Percentiles rank a stretch among this genome's conserved stretches.
Conservation (phyloP, 2,329 filamentous ascomycete genomes). For the Decorospora gaudefroyi region DNA sequence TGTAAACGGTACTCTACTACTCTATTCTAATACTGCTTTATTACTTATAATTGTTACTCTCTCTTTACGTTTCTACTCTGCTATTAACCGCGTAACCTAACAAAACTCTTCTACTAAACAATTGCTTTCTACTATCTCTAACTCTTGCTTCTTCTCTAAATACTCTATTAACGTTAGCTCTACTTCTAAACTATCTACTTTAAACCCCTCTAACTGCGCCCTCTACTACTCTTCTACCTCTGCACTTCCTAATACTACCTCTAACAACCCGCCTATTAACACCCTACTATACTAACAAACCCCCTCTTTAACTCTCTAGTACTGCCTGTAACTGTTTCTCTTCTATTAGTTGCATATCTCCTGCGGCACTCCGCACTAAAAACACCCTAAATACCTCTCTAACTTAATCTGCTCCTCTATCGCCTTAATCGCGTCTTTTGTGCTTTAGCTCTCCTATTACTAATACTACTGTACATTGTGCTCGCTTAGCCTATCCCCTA, state of each 20-base stretch:
- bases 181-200: no score
- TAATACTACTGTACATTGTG: constrained; percentile 5
- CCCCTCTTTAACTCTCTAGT: neutral
- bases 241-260: neutral
- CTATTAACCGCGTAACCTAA: no score
- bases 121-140: no score
- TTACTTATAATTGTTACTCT: no score
- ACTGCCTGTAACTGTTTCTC: neutral
- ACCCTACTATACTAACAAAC: constrained; percentile 13
- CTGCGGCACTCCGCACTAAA: constrained; percentile 12
- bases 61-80: no score
- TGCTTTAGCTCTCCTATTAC: constrained; percentile 4
- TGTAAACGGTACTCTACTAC: no score
- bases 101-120: no score
- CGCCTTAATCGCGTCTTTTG: constrained; percentile 5
- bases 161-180: no score
- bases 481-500: constrained; percentile 6
- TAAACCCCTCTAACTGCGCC: no score
- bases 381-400: constrained; percentile 17
- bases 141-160: no score
- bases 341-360: constrained; percentile 12
- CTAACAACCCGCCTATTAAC: constrained; percentile 7
- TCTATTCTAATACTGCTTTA: no score
- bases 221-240: neutral
- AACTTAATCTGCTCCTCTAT: constrained; percentile 9